These are phyloP conservation scores for Yamadazyma endophytica DNA, from an alignment of 805 yeast genomes.

Conservation along the genomic window DNA sequence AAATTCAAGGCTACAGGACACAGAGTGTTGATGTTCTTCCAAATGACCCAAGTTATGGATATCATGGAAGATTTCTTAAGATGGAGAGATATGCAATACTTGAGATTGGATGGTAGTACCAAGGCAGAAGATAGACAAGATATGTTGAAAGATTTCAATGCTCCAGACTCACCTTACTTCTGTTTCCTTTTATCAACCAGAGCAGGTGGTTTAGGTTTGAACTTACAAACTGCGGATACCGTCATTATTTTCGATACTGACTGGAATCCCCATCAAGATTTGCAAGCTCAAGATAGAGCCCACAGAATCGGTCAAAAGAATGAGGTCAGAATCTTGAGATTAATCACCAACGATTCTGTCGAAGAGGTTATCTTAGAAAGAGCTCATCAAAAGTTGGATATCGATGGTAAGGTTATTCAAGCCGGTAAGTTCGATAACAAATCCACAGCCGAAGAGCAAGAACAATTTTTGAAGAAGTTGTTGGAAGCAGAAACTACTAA, in stretches of 20 bases:
- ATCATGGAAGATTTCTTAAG: conserved; percentile 83
- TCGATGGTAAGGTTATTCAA: conserved; percentile 85
- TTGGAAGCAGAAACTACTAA: conserved; percentile 65
- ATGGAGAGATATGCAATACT: conserved; percentile 59
- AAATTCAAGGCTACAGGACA: conserved; percentile 73
- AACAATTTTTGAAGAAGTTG: conserved; percentile 66
- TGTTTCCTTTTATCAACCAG: conserved; percentile 77
- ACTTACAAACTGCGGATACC: conserved; percentile 84
- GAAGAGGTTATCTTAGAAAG: conserved; percentile 80
- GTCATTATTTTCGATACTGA: conserved; percentile 84
- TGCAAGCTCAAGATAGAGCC: conserved; percentile 88
- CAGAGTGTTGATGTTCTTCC: conserved; percentile 77
- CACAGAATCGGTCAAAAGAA: conserved; percentile 88
- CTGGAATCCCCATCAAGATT: conserved; percentile 91
- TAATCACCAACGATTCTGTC: conserved; percentile 77
- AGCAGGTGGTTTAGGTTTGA: conserved; percentile 87
- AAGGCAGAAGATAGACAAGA: conserved; percentile 80
- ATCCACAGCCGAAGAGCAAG: conserved; percentile 84
- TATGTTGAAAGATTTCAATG: conserved; percentile 70
- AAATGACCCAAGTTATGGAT: conserved; percentile 88
- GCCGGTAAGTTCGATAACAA: conserved; percentile 89
- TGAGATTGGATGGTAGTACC: conserved; percentile 79
- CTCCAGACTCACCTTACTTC: conserved; percentile 71
- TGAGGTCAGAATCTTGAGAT: conserved; percentile 76
- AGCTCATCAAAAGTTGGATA: conserved; percentile 79